Evolutionary conservation across 345 rosid genomes (phyloP), one percentile per base, ranked within the genome.

Genomic region (Hypericum androsaemum): DNA sequence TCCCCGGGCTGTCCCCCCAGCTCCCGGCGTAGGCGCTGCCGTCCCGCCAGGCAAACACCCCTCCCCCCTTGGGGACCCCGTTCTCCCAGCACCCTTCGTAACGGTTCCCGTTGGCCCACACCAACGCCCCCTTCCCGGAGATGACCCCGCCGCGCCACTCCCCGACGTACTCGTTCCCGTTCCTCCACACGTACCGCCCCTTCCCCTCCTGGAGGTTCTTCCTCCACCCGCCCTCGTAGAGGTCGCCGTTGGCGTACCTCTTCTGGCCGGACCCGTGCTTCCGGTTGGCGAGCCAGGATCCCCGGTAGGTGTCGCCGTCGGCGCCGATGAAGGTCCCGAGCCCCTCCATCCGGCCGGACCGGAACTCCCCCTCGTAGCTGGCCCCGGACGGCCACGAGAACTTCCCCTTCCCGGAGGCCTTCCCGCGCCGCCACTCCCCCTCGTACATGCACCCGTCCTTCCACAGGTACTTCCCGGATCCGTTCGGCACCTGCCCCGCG

Each of bases 321-420:
- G 76, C 71, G 12, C 89, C 86, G 1, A 77, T 74, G 54, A 79
- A 84, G 0, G 81, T 77, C 16, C 86, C 94, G 7, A 47, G 54
- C 0, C 94, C 89, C 15, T 77, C 79, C 89, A 81, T 81, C 12
- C 70, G 64, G 12, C 94, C 94, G 12, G 67, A 71, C 59, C 59
- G 74, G 70, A 81, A 84, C 12, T 76, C 73, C 6, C 94, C 94
- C 63, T 84, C 84, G 49, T 77, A 84, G 4, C 80, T 76, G 0
- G 94, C 89, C 2, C 89, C 89, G 0, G 89, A 77, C 0, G 94
- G 86, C 94, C 94, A 81, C 1, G 86, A 75, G 62, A 81, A 84
- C 56, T 74, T 71, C 3, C 94, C 94, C 22, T 63, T 67, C 7
- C 94, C 89, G 11, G 61, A 60, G 14, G 84, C 77, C 60, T 57